Evolutionary conservation across 768 basidiomycete species (phyloP).

Genomic region (Tricholoma hemisulphureum): DNA sequence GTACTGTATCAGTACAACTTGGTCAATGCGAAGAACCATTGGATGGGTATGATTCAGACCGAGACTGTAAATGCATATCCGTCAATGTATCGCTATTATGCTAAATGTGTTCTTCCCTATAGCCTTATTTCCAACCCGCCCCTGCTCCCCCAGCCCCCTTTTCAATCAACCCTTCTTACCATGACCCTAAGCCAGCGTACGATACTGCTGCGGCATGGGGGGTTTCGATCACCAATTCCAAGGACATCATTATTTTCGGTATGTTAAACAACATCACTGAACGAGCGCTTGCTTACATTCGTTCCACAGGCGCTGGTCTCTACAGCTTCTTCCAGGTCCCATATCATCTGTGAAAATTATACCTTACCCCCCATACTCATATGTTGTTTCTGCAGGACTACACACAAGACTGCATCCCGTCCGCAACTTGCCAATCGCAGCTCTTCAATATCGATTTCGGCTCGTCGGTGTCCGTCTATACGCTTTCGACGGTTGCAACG

Average conservation of each 20-base stretch:
- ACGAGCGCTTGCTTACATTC: neutral
- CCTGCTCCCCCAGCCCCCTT: slow-evolving; percentile 61
- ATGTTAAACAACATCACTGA: neutral
- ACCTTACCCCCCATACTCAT: neutral
- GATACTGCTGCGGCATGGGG: slow-evolving; percentile 52
- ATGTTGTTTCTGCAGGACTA: slow-evolving; percentile 42
- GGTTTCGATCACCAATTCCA: slow-evolving; percentile 48
- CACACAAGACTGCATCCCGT: slow-evolving; percentile 45
- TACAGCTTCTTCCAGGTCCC: slow-evolving; percentile 69
- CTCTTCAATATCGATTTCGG: slow-evolving; percentile 49
- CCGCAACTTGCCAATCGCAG: slow-evolving; percentile 54
- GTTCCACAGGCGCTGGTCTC: slow-evolving; percentile 53
- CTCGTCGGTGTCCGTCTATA: slow-evolving; percentile 54
- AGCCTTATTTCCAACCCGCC: slow-evolving; percentile 71
- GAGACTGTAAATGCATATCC: slow-evolving; percentile 53
- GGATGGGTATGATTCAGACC: slow-evolving; percentile 70
- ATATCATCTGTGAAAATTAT: slow-evolving; percentile 6
- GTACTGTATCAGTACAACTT: slow-evolving; percentile 68
- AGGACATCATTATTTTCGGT: slow-evolving; percentile 65
- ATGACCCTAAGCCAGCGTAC: slow-evolving; percentile 51
- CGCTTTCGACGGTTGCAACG: slow-evolving; percentile 58
- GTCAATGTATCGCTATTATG: neutral
- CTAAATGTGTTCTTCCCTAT: slow-evolving; percentile 1
- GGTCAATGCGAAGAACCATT: slow-evolving; percentile 61
- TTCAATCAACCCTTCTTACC: slow-evolving; percentile 36